Base-by-base conservation (phyloP, 1,139 yeast genomes). In the Hemisphaericaspora subhashii region DNA sequence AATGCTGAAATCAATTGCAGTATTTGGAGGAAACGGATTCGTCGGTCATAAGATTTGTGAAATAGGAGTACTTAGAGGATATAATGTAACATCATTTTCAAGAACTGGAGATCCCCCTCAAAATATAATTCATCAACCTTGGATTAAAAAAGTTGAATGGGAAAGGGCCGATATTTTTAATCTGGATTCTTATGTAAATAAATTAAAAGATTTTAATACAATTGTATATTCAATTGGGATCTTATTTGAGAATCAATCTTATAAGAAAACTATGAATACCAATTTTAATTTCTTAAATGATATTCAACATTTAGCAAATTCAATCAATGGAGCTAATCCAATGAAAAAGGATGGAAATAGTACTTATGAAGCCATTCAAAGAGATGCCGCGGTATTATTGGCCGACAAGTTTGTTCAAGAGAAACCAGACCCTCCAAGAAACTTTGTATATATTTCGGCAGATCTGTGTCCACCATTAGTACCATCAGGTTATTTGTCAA, bases 1-100 rank as follows among this genome's bases (percentile, higher is more conserved):
- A 13, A 41, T 45, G 44, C 38, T 50, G 13, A 62, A 53, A 43
- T 56, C 71, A 35, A 68, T 83, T 37, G 79, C 86, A 7, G 86
- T 88, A 0, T 79, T 89, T 51, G 97, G 97, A 14, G 96, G 97
- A 0, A 81, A 79, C 44, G 97, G 97, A 3, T 86, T 86, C 55
- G 62, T 89, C 14, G 87, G 88, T 15, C 75, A 76, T 42, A 75
- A 86, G 43, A 80, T 89, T 12, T 86, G 95, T 54, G 81, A 81
- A 52, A 72, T 73, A 2, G 96, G 87, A 0, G 62, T 84, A 3
- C 64, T 60, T 20, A 62, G 77, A 30, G 95, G 95, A 0, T 78
- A 72, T 59, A 60, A 72, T 10, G 92, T 86, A 2, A 72, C 80
- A 0, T 75, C 94, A 0, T 62, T 84, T 28, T 77, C 86, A 51